phyloP scores from a whole-genome alignment of 176 grass and related monocot species.

The Zea luxurians region DNA sequence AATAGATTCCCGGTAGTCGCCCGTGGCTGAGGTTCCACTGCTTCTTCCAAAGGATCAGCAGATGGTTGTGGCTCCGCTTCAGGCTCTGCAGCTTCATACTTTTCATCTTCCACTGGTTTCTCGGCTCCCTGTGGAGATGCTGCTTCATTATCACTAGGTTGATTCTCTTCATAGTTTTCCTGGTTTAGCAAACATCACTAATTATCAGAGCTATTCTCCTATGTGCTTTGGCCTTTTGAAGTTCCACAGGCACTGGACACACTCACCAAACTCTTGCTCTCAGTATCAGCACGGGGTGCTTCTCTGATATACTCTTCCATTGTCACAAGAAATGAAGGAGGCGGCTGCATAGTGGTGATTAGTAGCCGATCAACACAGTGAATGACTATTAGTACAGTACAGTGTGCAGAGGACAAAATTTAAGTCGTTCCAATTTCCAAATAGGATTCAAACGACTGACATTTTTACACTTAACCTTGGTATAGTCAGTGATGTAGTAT shows the following conservation, averaged over 20 bases:
- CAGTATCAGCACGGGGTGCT: slow-evolving; percentile 63
- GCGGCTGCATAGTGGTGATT: slow-evolving; percentile 58
- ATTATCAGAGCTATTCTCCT: slow-evolving; percentile 14
- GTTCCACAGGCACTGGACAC: slow-evolving; percentile 7
- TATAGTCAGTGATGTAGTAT: background rate
- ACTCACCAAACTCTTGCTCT: slow-evolving; percentile 73
- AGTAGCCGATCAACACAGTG: slow-evolving; percentile 25
- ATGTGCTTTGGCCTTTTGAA: background rate
- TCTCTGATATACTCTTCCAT: slow-evolving; percentile 99
- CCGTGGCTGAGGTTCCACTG: slow-evolving; percentile 37
- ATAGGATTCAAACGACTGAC: background rate
- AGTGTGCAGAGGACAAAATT: background rate
- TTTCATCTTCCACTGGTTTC: slow-evolving; percentile 47
- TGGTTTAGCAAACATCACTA: slow-evolving; percentile 33
- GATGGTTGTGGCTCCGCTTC: slow-evolving; percentile 44
- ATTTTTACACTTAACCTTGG: slow-evolving; percentile 6
- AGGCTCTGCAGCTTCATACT: slow-evolving; percentile 44
- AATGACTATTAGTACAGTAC: background rate
- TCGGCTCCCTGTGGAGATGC: slow-evolving; percentile 46
- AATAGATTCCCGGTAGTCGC: slow-evolving; percentile 60
- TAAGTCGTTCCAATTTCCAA: background rate
- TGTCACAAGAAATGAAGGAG: slow-evolving; percentile 86
- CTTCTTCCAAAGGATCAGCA: slow-evolving; percentile 41
- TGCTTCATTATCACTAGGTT: slow-evolving; percentile 65
- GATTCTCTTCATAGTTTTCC: slow-evolving; percentile 65